Base-by-base conservation (phyloP, 2,329 filamentous ascomycete genomes). In the Alternaria incomplexa region DNA sequence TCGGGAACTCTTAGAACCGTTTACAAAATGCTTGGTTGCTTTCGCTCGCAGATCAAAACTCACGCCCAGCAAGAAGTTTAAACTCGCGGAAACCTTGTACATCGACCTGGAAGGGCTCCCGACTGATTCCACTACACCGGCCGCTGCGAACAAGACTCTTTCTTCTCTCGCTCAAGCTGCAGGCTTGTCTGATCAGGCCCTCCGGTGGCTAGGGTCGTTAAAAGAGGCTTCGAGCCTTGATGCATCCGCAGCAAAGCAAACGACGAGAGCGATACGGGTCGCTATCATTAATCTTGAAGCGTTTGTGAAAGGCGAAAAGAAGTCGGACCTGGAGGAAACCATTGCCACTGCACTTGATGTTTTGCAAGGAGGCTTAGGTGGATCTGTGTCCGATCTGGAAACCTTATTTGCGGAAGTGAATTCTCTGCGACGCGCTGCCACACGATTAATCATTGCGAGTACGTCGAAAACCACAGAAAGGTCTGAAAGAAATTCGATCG, bases 1-100 rank as follows among this genome's bases (percentile, higher is more conserved):
- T 36, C 89, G 88, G 60, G 90, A 93, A 13, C 77, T 93, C 7
- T 72, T 90, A n/a, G 83, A 87, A 1, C 90, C 91, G 0, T 85
- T 92, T 52, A 84, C 85, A 0, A 87, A 86, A 55, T 93, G 88
- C 66, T 70, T 91, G 17, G 81, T 84, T 10, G 86, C 90, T 1
- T 91, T 89, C 67, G 80, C 83, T 15, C 84, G 90, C 59, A 85
- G 90, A 56, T 81, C 78, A 9, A 74, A 78, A 5, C 63, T 79
- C 0, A 71, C 75, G 1, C 66, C 80, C 0, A 61, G 62, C 3
- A 71, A 79, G 7, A 80, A 79, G 11, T 86, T 84, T 62, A 78
- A 81, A 4, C 68, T 81, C 11, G 81, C 75, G 3, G 71, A 75
- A 47, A 68, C 70, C 9, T 56, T 74, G 15, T 77, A 73, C 56